Base-by-base conservation (phyloP, 192 early-diverging fungal species). In the Dispira simplex region DNA sequence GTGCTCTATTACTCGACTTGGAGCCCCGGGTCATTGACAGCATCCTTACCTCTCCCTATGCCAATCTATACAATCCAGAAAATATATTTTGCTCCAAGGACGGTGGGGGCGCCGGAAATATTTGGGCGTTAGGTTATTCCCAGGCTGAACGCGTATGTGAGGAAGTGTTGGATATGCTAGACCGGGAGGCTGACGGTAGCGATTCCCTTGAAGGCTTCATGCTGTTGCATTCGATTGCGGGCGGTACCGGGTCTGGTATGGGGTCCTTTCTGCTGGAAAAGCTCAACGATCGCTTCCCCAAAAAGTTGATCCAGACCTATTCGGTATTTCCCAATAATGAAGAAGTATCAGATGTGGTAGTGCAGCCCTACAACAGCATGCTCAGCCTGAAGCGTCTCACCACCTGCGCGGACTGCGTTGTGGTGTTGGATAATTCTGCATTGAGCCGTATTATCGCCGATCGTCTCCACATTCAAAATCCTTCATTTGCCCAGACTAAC, bases 341-440 rank as follows among this genome's bases (percentile, higher is more conserved):
- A 46, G 90, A 94, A 64, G 83, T 84, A 46, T 92, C 92, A 10
- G 95, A 98, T 69, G 90, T 95, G 21, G 92, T 98, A 28, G 93
- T 98, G 45, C 95, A 98, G 71, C 95, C 95, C 14, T 98, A 98
- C 69, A 98, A 98, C 75, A 91, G 90, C 18, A 82, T 99, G 75
- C 72, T 99, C 63, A 87, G 84, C 64, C 75, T 97, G 66, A 96
- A 95, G 75, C 72, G 96, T 55, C 72, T 99, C 68, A 89, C 91
- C 1, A 77, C 81, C 56, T 91, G 92, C 75, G 93, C 94, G 8
- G 96, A 99, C 71, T 91, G 90, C 70, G 96, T 99, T 46, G 85
- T 95, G 57, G 96, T 99, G 3, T 71, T 99, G 66, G 93, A 99
- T 69, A 97, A 97, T 77, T 89, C 94, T 0, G 94, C 96, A 0